phyloP scores from a whole-genome alignment of 768 basidiomycete species.

The Naganishia antarctica region DNA sequence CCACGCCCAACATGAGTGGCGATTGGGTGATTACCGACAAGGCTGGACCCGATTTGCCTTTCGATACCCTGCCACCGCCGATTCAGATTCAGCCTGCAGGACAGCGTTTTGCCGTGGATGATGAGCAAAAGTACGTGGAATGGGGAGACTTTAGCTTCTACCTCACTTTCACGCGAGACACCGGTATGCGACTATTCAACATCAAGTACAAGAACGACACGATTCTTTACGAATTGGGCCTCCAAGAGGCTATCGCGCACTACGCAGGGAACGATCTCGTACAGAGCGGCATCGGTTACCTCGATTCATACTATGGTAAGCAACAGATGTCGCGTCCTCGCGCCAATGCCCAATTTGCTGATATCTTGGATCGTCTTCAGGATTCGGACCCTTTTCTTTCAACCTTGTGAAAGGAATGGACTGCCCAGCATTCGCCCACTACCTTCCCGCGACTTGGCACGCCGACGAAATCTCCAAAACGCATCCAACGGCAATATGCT shows the following conservation, averaged over 20 bases:
- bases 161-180: constrained; percentile 37
- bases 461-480: constrained; percentile 40
- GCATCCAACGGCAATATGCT: constrained; percentile 39
- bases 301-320: constrained; percentile 32
- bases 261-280: constrained; percentile 40
- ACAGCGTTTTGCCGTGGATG: constrained; percentile 38
- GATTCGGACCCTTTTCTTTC: constrained; percentile 44
- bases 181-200: constrained; percentile 36
- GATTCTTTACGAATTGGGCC: constrained; percentile 39
- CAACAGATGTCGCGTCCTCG: not conserved
- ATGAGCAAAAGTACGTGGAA: constrained; percentile 33
- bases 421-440: constrained; percentile 42
- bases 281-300: constrained; percentile 31
- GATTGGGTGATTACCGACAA: constrained; percentile 37
- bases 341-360: too few species aligned
- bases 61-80: constrained; percentile 36
- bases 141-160: constrained; percentile 42
- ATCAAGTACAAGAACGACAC: constrained; percentile 38
- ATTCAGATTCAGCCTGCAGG: constrained; percentile 35
- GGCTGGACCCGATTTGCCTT: constrained; percentile 28
- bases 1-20: constrained; percentile 32
- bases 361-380: constrained; percentile 8
- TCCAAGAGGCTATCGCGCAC: constrained; percentile 40
- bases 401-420: constrained; percentile 44
- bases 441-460: constrained; percentile 42